Percentiles rank a stretch among this genome's conserved stretches.
These are phyloP conservation scores for Hyaloraphidium curvatum DNA, from an alignment of 192 early-diverging fungal species.

Conservation along the genomic window DNA sequence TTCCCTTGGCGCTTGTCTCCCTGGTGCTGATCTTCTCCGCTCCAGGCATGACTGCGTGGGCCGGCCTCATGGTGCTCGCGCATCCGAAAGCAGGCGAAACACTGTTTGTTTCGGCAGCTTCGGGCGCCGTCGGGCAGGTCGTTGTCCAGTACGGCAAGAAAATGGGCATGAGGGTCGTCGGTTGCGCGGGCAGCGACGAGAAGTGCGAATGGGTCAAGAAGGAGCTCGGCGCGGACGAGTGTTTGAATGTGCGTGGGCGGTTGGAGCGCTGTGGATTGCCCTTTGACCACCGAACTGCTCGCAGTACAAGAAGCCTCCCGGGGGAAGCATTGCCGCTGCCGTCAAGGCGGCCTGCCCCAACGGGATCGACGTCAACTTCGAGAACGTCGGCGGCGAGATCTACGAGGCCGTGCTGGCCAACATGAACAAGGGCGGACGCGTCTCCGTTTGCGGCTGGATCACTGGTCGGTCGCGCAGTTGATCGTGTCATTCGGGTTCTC, in stretches of 20 bases:
- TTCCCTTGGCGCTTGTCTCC: neutral
- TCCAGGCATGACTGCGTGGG: slow-evolving; percentile 6
- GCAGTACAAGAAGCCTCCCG: slow-evolving; percentile 48
- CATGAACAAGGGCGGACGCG: slow-evolving; percentile 45
- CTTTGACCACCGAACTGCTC: neutral
- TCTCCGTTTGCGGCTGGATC: slow-evolving; percentile 23
- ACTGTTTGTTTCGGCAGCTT: slow-evolving; percentile 58
- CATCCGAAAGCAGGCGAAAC: slow-evolving; percentile 67
- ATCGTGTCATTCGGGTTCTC: too few relatives aligned
- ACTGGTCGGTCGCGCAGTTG: too few relatives aligned
- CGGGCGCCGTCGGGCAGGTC: slow-evolving; percentile 54
- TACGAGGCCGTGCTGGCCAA: slow-evolving; percentile 45
- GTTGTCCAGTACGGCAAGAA: slow-evolving; percentile 23
- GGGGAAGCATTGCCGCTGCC: slow-evolving; percentile 17
- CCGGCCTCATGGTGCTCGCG: slow-evolving; percentile 32
- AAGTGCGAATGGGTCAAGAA: slow-evolving; percentile 52
- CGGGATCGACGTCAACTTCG: slow-evolving; percentile 76
- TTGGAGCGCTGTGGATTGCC: neutral
- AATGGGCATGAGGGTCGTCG: slow-evolving; percentile 33
- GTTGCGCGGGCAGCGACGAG: slow-evolving; percentile 62
- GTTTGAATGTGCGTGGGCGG: slow-evolving; percentile 37
- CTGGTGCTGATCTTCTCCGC: slow-evolving; percentile 5
- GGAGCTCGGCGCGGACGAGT: slow-evolving; percentile 54
- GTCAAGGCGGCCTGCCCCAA: slow-evolving; percentile 43
- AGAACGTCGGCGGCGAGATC: slow-evolving; percentile 59